These are phyloP conservation scores for Wickerhamomyces pijperi DNA, from an alignment of 805 yeast genomes.

Conservation along the genomic window DNA sequence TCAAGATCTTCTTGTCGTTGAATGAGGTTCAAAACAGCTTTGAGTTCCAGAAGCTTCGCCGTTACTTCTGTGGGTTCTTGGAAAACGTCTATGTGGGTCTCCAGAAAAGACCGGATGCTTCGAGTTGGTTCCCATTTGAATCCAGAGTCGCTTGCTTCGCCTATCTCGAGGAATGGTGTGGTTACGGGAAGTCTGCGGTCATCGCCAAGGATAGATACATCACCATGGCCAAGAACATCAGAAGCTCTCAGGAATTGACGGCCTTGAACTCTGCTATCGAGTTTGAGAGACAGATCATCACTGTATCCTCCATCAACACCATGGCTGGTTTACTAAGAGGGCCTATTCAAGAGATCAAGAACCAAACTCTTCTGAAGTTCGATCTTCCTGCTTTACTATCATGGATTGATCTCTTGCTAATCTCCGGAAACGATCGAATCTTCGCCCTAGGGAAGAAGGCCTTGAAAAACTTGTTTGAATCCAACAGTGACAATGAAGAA, in stretches of 20 bases:
- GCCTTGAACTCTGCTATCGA: conserved; percentile 69
- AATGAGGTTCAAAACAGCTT: conserved; percentile 51
- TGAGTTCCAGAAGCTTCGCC: conserved; percentile 65
- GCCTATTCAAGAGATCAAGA: conserved; percentile 41
- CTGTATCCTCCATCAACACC: conserved; percentile 63
- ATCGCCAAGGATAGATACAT: conserved; percentile 58
- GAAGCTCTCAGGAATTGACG: conserved; percentile 23
- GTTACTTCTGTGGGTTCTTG: conserved; percentile 75
- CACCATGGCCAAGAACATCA: conserved; percentile 36
- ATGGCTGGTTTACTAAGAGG: conserved; percentile 79
- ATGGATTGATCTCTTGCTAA: conserved; percentile 74
- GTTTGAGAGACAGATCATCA: conserved; percentile 61
- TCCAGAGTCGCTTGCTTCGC: conserved; percentile 76
- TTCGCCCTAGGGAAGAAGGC: conserved; percentile 62
- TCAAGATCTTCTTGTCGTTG: conserved; percentile 46
- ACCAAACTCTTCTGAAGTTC: conserved; percentile 50
- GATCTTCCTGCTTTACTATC: conserved; percentile 55
- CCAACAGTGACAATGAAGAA: conserved; percentile 44
- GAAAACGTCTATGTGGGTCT: conserved; percentile 61
- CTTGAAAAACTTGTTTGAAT: conserved; percentile 49
- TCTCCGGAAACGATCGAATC: conserved; percentile 43
- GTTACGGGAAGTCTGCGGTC: conserved; percentile 58
- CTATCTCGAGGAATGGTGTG: conserved; percentile 90
- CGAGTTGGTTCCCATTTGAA: conserved; percentile 70
- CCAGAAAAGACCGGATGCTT: conserved; percentile 28